Evolutionary conservation across 495 filamentous ascomycete species (phyloP).

Genomic region (Tuber aestivum): DNA sequence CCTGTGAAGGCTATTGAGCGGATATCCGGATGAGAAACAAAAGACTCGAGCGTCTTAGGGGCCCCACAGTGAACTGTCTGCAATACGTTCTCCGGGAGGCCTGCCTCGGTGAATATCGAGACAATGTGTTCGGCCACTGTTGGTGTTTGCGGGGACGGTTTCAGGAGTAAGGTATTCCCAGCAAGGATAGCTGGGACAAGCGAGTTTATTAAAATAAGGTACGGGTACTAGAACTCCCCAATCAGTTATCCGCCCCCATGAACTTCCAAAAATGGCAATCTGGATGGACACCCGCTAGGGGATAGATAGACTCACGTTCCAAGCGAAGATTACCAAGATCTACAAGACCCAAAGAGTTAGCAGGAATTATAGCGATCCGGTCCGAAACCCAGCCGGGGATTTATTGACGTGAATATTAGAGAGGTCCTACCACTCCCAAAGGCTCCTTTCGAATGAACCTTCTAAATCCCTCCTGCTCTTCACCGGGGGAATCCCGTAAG

Average conservation of each 20-base stretch:
- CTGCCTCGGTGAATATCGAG: constrained; percentile 67
- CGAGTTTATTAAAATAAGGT: constrained; percentile 83
- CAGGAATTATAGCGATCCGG: background rate
- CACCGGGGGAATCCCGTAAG: constrained; percentile 67
- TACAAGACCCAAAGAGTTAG: constrained; percentile 14
- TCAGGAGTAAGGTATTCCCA: constrained; percentile 83
- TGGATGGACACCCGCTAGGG: background rate
- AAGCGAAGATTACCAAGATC: constrained; percentile 75
- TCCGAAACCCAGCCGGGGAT: background rate
- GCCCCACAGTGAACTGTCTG: constrained; percentile 88
- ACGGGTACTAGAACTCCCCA: constrained; percentile 64
- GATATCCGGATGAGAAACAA: constrained; percentile 68
- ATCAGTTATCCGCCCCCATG: constrained; percentile 2
- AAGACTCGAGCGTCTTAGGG: constrained; percentile 58
- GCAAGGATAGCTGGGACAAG: constrained; percentile 80
- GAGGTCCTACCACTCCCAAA: constrained; percentile 59
- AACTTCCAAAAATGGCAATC: background rate
- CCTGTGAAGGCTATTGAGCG: constrained; percentile 82
- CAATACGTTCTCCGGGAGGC: constrained; percentile 70
- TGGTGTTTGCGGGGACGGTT: constrained; percentile 89
- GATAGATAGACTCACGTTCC: constrained; percentile 64
- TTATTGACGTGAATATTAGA: background rate
- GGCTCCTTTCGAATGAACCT: constrained; percentile 81
- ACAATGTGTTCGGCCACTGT: constrained; percentile 78
- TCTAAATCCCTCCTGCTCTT: constrained; percentile 78